A percentile compares a stretch with the other conserved stretches of the same genome.
These are phyloP conservation scores for Peribolospora baueri DNA, from an alignment of 768 basidiomycete genomes.

Conservation along the genomic window DNA sequence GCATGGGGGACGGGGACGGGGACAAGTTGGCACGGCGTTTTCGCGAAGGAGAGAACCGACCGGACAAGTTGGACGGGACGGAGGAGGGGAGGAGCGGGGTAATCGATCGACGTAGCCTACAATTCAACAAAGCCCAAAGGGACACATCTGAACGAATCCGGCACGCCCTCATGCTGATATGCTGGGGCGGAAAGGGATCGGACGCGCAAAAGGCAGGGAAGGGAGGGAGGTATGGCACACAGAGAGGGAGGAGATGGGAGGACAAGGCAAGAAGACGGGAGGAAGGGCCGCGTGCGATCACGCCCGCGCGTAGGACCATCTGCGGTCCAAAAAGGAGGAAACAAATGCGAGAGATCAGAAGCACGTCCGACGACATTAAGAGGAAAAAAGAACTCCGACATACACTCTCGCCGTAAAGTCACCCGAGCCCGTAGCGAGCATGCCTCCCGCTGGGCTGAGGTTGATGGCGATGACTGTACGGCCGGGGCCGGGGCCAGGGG, in stretches of 20 bases:
- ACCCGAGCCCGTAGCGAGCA: constrained; percentile 44
- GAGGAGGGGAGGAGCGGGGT: too few relatives aligned
- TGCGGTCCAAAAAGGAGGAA: neutral
- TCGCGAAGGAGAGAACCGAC: neutral
- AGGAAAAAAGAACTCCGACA: constrained; percentile 13
- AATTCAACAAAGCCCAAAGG: too few relatives aligned
- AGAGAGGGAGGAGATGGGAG: too few relatives aligned
- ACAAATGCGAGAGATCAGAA: neutral
- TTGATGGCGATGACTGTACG: constrained; percentile 44
- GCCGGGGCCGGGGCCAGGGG: neutral
- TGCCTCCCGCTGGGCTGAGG: constrained; percentile 34
- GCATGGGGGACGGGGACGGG: neutral
- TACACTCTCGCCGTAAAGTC: constrained; percentile 51
- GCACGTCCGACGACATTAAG: neutral
- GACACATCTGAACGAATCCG: too few relatives aligned
- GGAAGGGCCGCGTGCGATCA: neutral
- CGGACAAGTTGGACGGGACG: too few relatives aligned
- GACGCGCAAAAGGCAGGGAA: too few relatives aligned
- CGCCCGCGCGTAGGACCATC: neutral
- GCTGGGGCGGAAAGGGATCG: too few relatives aligned
- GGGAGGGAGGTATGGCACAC: too few relatives aligned
- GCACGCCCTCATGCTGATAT: too few relatives aligned
- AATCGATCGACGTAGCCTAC: too few relatives aligned
- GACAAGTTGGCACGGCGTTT: neutral
- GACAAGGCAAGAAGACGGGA: too few relatives aligned